phyloP scores from a whole-genome alignment of 176 grass and related monocot genomes.

The Urochloa ruziziensis region DNA sequence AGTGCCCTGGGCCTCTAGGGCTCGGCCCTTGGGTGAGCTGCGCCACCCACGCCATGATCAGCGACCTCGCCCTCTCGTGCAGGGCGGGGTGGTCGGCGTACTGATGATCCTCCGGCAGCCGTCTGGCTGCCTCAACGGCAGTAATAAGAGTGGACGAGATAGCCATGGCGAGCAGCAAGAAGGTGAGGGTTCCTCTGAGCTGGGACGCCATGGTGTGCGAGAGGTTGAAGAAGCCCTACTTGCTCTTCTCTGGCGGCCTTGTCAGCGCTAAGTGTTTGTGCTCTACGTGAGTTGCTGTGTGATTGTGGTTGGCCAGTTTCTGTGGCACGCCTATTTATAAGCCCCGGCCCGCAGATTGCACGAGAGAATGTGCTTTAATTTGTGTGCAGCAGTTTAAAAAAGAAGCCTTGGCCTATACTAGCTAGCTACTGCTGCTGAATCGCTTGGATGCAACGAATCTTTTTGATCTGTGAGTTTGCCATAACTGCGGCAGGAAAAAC shows the following conservation, averaged over 20 bases:
- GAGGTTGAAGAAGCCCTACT: slow-evolving; percentile 19
- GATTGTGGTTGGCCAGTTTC: not conserved
- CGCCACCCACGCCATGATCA: slow-evolving; percentile 51
- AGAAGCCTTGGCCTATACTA: not conserved
- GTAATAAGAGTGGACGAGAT: slow-evolving; percentile 35
- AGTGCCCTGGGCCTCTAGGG: slow-evolving; percentile 59
- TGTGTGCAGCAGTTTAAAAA: slow-evolving; percentile 10
- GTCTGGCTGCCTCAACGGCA: slow-evolving; percentile 46
- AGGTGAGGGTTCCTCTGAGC: slow-evolving; percentile 19
- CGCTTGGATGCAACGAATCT: slow-evolving; percentile 49
- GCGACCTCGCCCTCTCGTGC: slow-evolving; percentile 56
- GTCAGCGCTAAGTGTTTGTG: not conserved
- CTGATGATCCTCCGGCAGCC: slow-evolving; percentile 19
- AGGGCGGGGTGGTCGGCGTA: slow-evolving; percentile 5
- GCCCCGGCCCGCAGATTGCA: slow-evolving; percentile 23
- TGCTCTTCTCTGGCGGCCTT: not conserved
- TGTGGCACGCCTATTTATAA: slow-evolving; percentile 26
- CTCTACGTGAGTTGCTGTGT: not conserved
- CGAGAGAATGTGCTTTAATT: slow-evolving; percentile 27
- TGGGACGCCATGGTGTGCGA: slow-evolving; percentile 15
- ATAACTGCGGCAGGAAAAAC: slow-evolving; percentile 35
- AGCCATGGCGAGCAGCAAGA: slow-evolving; percentile 35
- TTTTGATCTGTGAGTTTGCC: slow-evolving; percentile 20
- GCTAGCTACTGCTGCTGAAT: not conserved
- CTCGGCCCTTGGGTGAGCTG: slow-evolving; percentile 53